These are phyloP conservation scores for Epichloe hybrida DNA, from an alignment of 2,329 filamentous ascomycete genomes.

Conservation along the genomic window DNA sequence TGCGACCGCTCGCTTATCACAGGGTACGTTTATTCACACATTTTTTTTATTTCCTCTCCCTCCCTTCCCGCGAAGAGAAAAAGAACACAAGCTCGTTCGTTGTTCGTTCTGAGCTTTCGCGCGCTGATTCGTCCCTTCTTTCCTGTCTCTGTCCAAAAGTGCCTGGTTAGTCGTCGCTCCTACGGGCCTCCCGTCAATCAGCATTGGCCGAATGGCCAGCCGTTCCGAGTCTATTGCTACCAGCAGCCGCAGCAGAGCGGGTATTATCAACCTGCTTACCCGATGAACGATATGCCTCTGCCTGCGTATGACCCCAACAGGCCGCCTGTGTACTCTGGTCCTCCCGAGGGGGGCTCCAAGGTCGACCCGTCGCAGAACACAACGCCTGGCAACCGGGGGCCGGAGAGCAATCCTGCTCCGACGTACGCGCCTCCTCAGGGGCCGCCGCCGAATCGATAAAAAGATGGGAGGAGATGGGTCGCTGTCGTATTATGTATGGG, in stretches of 20 bases:
- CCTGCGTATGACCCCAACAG: constrained; percentile 45
- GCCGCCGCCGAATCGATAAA: constrained; percentile 26
- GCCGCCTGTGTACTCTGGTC: constrained; percentile 39
- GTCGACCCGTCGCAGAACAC: constrained; percentile 36
- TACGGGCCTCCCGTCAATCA: constrained; percentile 13
- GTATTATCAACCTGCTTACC: constrained; percentile 18
- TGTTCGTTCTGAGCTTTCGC: too few species aligned
- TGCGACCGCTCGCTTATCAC: constrained; percentile 56
- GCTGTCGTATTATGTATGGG: too few species aligned
- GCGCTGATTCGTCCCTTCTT: background rate
- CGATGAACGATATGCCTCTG: constrained; percentile 40
- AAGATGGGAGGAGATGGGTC: background rate
- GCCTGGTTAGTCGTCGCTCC: constrained; percentile 30
- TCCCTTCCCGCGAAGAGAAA: background rate
- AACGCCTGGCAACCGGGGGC: constrained; percentile 10
- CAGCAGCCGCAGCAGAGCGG: constrained; percentile 9
- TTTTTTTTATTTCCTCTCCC: background rate
- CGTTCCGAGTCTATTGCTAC: constrained; percentile 14
- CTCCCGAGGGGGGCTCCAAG: constrained; percentile 36
- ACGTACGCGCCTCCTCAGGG: constrained; percentile 31
- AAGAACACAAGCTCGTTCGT: background rate
- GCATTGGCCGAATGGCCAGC: constrained; percentile 10
- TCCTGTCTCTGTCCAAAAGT: constrained; percentile 21
- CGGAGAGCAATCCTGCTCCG: constrained; percentile 12
- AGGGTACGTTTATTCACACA: constrained; percentile 31